A percentile compares a stretch with the other conserved stretches of the same genome.
Conservation (phyloP, 768 basidiomycete species). For the Termitomyces heimii region DNA sequence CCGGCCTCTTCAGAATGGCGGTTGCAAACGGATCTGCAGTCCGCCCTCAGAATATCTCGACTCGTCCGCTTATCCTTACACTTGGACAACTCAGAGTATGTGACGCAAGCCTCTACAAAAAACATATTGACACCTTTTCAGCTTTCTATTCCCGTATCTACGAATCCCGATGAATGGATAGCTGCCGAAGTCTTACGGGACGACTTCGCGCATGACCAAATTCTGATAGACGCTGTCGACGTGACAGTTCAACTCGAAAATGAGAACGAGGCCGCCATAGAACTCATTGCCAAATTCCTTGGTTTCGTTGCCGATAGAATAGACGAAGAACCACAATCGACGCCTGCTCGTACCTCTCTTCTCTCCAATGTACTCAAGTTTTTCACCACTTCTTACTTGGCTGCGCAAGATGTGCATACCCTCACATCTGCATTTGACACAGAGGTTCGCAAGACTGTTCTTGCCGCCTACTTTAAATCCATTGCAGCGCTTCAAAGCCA, state of each 20-base stretch:
- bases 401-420: slow-evolving; percentile 72
- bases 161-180: slow-evolving; percentile 82
- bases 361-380: slow-evolving; percentile 70
- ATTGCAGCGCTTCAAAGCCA: slow-evolving; percentile 61
- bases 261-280: slow-evolving; percentile 59
- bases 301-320: slow-evolving; percentile 65
- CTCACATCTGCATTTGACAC: slow-evolving; percentile 70
- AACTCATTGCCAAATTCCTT: slow-evolving; percentile 82
- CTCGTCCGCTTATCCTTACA: slow-evolving; percentile 43
- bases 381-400: slow-evolving; percentile 74
- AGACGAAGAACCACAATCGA: slow-evolving; percentile 46
- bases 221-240: slow-evolving; percentile 51
- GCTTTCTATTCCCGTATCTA: slow-evolving; percentile 86
- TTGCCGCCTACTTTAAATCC: slow-evolving; percentile 76
- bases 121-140: slow-evolving; percentile 21
- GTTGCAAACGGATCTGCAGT: slow-evolving; percentile 31
- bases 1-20: slow-evolving; percentile 28
- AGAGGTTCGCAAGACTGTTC: slow-evolving; percentile 70
- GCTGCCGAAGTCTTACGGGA: slow-evolving; percentile 88
- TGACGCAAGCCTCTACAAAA: slow-evolving; percentile 13
- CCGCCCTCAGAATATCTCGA: slow-evolving; percentile 30
- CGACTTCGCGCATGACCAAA: slow-evolving; percentile 70
- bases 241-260: slow-evolving; percentile 46
- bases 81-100: slow-evolving; percentile 48
- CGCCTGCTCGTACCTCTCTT: slow-evolving; percentile 51